phyloP scores from a whole-genome alignment of 75 land plant species.

The Ceratopteris richardii region DNA sequence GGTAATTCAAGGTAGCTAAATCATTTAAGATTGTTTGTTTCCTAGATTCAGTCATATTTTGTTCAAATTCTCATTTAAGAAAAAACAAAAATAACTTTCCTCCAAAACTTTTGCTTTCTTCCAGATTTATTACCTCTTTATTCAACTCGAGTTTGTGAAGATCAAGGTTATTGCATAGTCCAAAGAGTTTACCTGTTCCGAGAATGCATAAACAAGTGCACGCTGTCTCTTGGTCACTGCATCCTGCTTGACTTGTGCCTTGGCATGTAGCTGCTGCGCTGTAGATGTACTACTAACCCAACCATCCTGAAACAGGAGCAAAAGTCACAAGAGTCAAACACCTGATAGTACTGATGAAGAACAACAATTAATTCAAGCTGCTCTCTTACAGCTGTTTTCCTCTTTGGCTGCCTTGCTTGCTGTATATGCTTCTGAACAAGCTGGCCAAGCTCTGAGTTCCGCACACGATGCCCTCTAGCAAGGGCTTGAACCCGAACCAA shows the following conservation, averaged over 20 bases:
- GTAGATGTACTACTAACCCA: conserved; percentile 17
- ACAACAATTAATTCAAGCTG: background rate
- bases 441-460: conserved; percentile 20
- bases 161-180: too few relatives aligned
- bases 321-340: too few relatives aligned
- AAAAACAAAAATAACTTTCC: too few relatives aligned
- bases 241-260: conserved; percentile 19
- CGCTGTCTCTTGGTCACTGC: conserved; percentile 28
- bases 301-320: conserved; percentile 1
- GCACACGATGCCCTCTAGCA: conserved; percentile 20
- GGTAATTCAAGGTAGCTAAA: too few relatives aligned
- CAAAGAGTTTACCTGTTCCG: conserved; percentile 22
- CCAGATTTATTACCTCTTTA: too few relatives aligned
- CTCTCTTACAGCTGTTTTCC: background rate
- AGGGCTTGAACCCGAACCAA: conserved; percentile 19
- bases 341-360: too few relatives aligned
- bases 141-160: too few relatives aligned
- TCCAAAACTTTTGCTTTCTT: too few relatives aligned
- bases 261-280: conserved; percentile 20
- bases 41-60: too few relatives aligned
- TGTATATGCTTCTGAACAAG: conserved; percentile 18
- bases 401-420: conserved; percentile 12
- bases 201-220: conserved; percentile 24
- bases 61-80: too few relatives aligned
- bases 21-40: too few relatives aligned